Evolutionary conservation across 2,329 filamentous ascomycete genomes (phyloP).

Genomic region (Fusarium nurragi): DNA sequence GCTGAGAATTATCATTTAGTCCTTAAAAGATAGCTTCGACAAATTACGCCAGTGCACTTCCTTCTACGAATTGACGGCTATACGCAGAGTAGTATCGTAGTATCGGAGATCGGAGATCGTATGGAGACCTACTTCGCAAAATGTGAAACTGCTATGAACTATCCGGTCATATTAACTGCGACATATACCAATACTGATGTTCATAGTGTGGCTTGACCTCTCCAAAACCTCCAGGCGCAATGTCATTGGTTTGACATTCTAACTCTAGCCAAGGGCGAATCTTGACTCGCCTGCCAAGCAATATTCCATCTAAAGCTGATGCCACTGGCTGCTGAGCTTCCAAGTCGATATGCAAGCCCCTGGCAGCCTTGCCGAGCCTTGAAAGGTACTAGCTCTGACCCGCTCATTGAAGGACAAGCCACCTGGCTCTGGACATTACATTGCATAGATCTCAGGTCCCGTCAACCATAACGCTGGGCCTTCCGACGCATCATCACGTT

Average conservation of each 20-base stretch:
- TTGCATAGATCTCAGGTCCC: slow-evolving; percentile 29
- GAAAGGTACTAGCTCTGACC: slow-evolving; percentile 42
- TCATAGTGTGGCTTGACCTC: slow-evolving; percentile 15
- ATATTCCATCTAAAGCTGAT: slow-evolving; percentile 5
- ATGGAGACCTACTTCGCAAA: background rate
- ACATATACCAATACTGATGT: background rate
- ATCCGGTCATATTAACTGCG: background rate
- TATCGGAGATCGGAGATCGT: too few relatives aligned
- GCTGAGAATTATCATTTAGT: background rate
- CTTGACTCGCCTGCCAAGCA: slow-evolving; percentile 17
- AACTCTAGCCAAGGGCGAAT: slow-evolving; percentile 16
- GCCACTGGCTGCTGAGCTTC: slow-evolving; percentile 28
- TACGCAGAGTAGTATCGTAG: too few relatives aligned
- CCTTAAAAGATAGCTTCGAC: background rate
- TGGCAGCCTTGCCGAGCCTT: slow-evolving; percentile 43
- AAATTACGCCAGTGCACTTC: background rate
- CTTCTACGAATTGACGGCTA: background rate
- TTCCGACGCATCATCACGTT: slow-evolving; percentile 21
- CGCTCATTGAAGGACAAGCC: slow-evolving; percentile 39
- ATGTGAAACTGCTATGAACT: background rate
- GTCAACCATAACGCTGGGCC: slow-evolving; percentile 21
- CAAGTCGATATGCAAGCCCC: slow-evolving; percentile 39
- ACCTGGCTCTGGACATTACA: slow-evolving; percentile 26
- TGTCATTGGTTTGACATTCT: slow-evolving; percentile 24
- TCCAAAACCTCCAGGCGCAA: background rate